Conservation (phyloP, 2,329 filamentous ascomycete species). For the Diplodia sapinea region DNA sequence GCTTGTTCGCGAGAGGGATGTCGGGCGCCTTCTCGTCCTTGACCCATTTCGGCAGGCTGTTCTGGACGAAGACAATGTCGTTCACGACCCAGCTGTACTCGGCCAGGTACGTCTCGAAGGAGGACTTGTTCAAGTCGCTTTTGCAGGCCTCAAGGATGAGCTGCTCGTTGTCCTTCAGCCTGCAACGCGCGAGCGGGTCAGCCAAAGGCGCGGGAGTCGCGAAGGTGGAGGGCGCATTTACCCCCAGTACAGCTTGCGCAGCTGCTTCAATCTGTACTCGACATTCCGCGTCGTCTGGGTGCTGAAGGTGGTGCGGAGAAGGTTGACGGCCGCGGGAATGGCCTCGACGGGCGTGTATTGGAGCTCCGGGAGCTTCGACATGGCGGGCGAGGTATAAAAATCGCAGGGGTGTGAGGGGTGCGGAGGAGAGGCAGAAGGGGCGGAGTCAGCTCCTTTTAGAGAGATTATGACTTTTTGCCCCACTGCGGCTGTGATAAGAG, state of each 20-base stretch:
- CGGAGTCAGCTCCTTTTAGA: neutral
- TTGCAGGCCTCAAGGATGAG: constrained; percentile 76
- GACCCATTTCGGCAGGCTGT: constrained; percentile 80
- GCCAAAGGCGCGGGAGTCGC: constrained; percentile 31
- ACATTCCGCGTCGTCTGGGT: constrained; percentile 82
- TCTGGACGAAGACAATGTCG: constrained; percentile 78
- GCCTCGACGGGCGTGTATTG: constrained; percentile 46
- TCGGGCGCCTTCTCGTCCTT: constrained; percentile 79
- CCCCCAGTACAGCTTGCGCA: constrained; percentile 95
- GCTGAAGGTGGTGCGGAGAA: constrained; percentile 71
- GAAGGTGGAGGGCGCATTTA: constrained; percentile 40
- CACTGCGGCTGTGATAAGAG: neutral
- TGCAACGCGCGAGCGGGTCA: constrained; percentile 35
- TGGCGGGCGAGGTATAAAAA: constrained; percentile 34
- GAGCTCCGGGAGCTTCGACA: constrained; percentile 41
- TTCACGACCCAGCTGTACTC: constrained; percentile 82
- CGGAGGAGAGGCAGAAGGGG: neutral
- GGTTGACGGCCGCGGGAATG: constrained; percentile 50
- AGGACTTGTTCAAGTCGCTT: constrained; percentile 78
- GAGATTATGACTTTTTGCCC: neutral
- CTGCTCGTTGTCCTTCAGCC: constrained; percentile 74
- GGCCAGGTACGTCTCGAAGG: constrained; percentile 73
- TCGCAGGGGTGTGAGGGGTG: neutral
- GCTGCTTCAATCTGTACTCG: constrained; percentile 80
- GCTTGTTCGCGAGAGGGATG: constrained; percentile 69